phyloP scores from a whole-genome alignment of 2,329 filamentous ascomycete species.

The Ceratocystis eucalypticola region DNA sequence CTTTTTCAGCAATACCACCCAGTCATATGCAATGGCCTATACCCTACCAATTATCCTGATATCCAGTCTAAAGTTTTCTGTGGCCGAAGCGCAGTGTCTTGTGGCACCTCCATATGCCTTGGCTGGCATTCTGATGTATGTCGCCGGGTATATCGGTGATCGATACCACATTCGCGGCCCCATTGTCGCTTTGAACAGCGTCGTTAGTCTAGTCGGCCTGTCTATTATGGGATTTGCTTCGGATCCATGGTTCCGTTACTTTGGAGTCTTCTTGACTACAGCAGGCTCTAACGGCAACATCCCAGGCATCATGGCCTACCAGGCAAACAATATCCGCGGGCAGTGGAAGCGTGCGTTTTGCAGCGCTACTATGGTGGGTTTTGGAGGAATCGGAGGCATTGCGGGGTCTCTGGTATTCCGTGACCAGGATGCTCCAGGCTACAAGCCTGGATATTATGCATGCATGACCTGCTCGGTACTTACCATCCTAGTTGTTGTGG shows the following conservation, averaged over 20 bases:
- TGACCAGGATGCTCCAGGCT: conserved; percentile 38
- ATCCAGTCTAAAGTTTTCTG: conserved; percentile 47
- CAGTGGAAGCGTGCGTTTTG: conserved; percentile 80
- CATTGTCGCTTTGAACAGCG: conserved; percentile 50
- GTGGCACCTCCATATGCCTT: conserved; percentile 56
- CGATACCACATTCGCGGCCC: conserved; percentile 52
- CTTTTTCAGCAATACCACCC: conserved; percentile 54
- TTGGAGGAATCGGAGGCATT: conserved; percentile 68
- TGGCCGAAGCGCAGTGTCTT: conserved; percentile 54
- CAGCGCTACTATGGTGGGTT: conserved; percentile 60
- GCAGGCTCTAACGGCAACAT: conserved; percentile 68
- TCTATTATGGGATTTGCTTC: conserved; percentile 47
- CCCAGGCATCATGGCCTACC: conserved; percentile 61
- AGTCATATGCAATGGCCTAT: conserved; percentile 63
- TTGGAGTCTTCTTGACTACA: conserved; percentile 63
- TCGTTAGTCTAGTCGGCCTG: conserved; percentile 54
- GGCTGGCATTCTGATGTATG: conserved; percentile 49
- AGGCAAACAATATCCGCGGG: conserved; percentile 76
- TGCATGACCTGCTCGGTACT: conserved; percentile 39
- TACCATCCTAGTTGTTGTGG: conserved; percentile 33
- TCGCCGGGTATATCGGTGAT: conserved; percentile 51
- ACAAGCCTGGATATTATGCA: conserved; percentile 42
- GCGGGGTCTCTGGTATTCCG: conserved; percentile 61
- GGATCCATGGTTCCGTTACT: conserved; percentile 49
- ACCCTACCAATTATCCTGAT: conserved; percentile 65